Base-by-base conservation (phyloP, 2,329 filamentous ascomycete genomes). In the Monosporascus sp. region DNA sequence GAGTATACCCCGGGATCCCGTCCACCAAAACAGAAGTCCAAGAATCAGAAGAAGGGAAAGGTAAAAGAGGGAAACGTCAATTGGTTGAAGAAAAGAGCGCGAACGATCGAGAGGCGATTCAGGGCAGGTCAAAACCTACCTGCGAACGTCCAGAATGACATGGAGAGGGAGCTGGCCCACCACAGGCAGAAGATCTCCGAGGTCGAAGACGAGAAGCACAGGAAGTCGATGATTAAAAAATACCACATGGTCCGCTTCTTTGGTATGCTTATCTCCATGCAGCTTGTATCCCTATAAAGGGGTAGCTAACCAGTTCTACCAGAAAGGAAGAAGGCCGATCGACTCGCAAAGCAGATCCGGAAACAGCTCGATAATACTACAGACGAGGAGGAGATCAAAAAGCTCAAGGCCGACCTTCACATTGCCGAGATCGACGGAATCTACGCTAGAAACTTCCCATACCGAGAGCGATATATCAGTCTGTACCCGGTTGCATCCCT, bases 161-260 rank as follows among this genome's bases (percentile, higher is more conserved):
- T 89, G 55, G 86, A 92, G 70, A 79, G 88, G 52, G 89, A 90
- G 65, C 72, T 93, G 57, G 79, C 79, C 47, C 79, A 84, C 5
- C 85, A 85, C 63, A 78, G 83, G 68, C 75, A 81, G 58, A 85
- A 88, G 63, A 75, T 92, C 54, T 75, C 71, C 5, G 77, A 81
- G 57, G 76, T 80, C 47, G 74, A 81, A 54, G 76, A 78, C 54
- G 82, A 84, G 62, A 85, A 83, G 71, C 78, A 77, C 65, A 79
- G 83, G 59, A 79, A 78, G 61, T 78, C 83, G 54, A 89, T 92
- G 81, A 90, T 92, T 57, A 77, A 77, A 49, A 88, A 85, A 68
- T 94, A 91, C 63, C 89, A 93, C 68, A 92, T 90, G 81, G 83
- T 93, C 49, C 78, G 89, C 27, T 94, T 94, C 67, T 93, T 93